Base-by-base conservation (phyloP, 2,329 filamentous ascomycete species). In the Exophiala bonariae region DNA sequence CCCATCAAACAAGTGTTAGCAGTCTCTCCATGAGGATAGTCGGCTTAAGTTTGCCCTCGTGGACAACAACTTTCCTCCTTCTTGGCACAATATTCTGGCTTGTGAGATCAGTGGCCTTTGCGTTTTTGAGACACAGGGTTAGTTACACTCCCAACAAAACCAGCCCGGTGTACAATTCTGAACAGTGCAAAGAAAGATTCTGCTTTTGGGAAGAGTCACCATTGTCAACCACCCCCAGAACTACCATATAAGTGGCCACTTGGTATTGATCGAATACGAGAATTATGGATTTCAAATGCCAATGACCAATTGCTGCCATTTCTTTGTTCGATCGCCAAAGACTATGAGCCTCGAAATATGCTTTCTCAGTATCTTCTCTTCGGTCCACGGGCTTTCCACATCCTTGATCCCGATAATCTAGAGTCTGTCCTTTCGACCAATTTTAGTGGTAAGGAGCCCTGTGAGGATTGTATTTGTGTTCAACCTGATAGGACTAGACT, bases 171-270 rank as follows among this genome's bases (percentile, higher is more conserved):
- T n/a, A n/a, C n/a, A n/a, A n/a, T n/a, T n/a, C n/a, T n/a, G n/a
- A n/a, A n/a, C n/a, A n/a, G n/a, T n/a, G n/a, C n/a, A n/a, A n/a
- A n/a, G n/a, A n/a, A n/a, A 95, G 34, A 99, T 92, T 63, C 93
- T 97, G 78, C 93, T 26, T 41, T 62, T 18, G 55, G 50, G 14
- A 57, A 50, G 9, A 32, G 40, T 20, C 53, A 60, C 44, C 54
- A 59, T 6, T 67, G 65, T 46, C 49, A 63, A 40, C 55, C 59
- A 26, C 64, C 65, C 34, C 64, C 62, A 13, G 59, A 62, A 37
- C 51, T 67, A 14, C 53, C 61, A 23, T 62, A 62, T 28, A 57
- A 46, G 58, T 64, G 60, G 63, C 64, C 62, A n/a, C 50, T 69
- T 3, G 65, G 63, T 3, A 57, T 68, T 30, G 64, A 68, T 40